Conservation (phyloP, 345 rosid genomes). For the Murraya koenigii region DNA sequence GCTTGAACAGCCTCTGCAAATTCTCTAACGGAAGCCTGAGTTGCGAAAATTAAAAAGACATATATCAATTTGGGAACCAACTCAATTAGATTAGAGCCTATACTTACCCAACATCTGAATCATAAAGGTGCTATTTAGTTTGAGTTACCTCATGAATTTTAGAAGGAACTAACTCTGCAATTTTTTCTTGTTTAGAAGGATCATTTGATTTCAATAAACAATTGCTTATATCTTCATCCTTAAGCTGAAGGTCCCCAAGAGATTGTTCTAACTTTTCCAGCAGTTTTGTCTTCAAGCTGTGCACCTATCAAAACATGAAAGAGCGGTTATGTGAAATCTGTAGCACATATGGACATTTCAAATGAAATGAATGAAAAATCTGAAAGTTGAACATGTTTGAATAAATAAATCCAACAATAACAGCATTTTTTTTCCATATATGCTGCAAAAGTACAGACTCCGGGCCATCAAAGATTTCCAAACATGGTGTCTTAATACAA, state of each 20-base stretch:
- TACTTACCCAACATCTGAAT: constrained; percentile 10
- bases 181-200: constrained; percentile 37
- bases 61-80: neutral
- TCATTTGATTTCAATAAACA: constrained; percentile 37
- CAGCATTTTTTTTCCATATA: neutral
- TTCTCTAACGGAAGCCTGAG: constrained; percentile 73
- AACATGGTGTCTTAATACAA: no score
- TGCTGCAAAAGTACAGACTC: constrained; percentile 1
- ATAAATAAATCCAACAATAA: neutral
- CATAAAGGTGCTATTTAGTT: constrained; percentile 18
- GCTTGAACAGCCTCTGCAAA: constrained; percentile 91
- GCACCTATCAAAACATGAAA: constrained; percentile 52
- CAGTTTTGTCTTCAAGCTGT: constrained; percentile 74
- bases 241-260: constrained; percentile 69
- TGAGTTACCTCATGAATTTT: constrained; percentile 57
- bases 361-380: neutral
- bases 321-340: neutral
- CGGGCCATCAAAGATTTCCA: neutral
- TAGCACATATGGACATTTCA: neutral
- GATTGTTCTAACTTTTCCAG: constrained; percentile 91
- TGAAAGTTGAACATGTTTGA: neutral
- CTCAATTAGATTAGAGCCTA: neutral
- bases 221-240: constrained; percentile 41
- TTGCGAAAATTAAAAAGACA: constrained; percentile 17
- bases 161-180: constrained; percentile 31